Percentiles rank a stretch among this genome's conserved stretches.
Conservation (phyloP, 2,329 filamentous ascomycete genomes). For the Nigrospora sphaerica region DNA sequence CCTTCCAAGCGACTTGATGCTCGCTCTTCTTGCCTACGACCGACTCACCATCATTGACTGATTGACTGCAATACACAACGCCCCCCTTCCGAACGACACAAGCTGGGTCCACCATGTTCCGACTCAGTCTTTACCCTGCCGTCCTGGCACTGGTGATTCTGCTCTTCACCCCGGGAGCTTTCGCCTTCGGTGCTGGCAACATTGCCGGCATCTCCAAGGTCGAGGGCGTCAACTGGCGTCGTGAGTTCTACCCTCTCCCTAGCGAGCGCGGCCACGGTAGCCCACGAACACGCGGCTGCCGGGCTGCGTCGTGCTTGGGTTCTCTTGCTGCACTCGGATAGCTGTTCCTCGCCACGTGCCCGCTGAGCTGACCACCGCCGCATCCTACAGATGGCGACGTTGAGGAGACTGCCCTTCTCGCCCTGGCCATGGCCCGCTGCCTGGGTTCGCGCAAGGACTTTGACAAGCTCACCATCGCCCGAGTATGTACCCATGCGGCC, state of each 20-base stretch:
- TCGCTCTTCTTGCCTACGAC: background rate
- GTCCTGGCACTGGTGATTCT: conserved; percentile 53
- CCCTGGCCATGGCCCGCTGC: conserved; percentile 51
- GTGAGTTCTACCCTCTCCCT: conserved; percentile 7
- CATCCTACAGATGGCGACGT: conserved; percentile 71
- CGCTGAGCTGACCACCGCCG: no score
- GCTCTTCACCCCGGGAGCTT: conserved; percentile 57
- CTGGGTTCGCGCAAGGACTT: conserved; percentile 64
- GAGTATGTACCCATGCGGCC: conserved; percentile 29
- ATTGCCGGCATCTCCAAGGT: conserved; percentile 75
- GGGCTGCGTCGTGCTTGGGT: no score
- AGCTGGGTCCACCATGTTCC: conserved; percentile 33
- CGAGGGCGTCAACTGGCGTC: conserved; percentile 68
- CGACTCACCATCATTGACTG: conserved; percentile 1
- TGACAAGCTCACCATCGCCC: conserved; percentile 77
- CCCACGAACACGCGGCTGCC: no score
- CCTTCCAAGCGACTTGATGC: background rate
- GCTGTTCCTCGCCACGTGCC: no score
- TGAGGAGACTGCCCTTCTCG: conserved; percentile 73
- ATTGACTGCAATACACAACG: background rate
- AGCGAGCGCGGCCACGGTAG: no score
- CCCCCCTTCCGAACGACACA: no score
- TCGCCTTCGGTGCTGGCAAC: conserved; percentile 83
- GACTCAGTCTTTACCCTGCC: conserved; percentile 39
- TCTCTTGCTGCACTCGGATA: no score